These are phyloP conservation scores for Xanthoceras sorbifolium DNA, from an alignment of 345 rosid genomes.

Conservation along the genomic window DNA sequence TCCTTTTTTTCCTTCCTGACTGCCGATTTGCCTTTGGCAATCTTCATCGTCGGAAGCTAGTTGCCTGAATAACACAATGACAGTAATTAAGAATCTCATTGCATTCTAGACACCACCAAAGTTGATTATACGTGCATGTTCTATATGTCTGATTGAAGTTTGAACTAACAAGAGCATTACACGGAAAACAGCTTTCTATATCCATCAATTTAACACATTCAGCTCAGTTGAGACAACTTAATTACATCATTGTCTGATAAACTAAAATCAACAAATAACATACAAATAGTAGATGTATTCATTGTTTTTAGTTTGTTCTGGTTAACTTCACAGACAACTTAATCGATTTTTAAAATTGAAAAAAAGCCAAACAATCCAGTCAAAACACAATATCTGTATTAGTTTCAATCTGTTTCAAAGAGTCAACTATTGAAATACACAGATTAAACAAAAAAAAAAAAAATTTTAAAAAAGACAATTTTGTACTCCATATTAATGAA, in stretches of 20 bases:
- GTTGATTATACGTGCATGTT: not conserved
- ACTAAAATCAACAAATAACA: not conserved
- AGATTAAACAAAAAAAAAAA: not conserved
- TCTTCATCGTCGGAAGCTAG: conserved; percentile 37
- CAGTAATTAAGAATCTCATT: conserved; percentile 1
- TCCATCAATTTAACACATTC: not conserved
- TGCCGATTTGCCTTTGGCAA: conserved; percentile 40
- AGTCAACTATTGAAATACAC: not conserved
- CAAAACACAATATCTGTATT: not conserved
- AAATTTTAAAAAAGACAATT: no score
- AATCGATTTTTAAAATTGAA: no score
- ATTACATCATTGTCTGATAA: not conserved
- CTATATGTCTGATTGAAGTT: not conserved
- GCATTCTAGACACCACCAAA: not conserved
- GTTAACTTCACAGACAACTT: not conserved
- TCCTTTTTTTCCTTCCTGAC: conserved; percentile 42
- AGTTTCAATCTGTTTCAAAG: not conserved
- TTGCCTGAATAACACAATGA: conserved; percentile 19
- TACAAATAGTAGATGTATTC: no score
- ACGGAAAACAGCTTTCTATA: not conserved
- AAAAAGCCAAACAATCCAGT: not conserved
- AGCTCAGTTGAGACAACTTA: not conserved
- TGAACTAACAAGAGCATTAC: no score
- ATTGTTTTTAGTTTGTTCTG: no score
- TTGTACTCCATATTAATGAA: no score